Conservation (phyloP, 2,329 filamentous ascomycete genomes). For the Nigrograna mackinnonii region DNA sequence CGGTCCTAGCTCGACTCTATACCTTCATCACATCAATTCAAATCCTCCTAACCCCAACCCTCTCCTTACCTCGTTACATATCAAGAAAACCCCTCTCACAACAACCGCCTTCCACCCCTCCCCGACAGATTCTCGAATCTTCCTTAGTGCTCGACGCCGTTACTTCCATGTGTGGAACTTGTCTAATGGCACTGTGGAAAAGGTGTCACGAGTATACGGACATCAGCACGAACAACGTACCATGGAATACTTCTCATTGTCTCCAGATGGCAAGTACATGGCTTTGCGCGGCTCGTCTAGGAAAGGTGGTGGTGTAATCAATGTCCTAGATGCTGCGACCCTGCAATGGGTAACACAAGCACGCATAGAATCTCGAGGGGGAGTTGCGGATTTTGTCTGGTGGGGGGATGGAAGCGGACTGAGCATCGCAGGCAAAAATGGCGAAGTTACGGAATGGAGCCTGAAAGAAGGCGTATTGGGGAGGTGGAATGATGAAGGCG, state of each 20-base stretch:
- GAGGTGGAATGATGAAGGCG: constrained; percentile 89
- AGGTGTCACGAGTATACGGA: constrained; percentile 75
- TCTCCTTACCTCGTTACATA: constrained; percentile 84
- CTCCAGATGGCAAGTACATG: constrained; percentile 84
- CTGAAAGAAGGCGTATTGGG: constrained; percentile 72
- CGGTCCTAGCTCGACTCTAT: constrained; percentile 81
- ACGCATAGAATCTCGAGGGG: constrained; percentile 78
- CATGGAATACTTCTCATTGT: constrained; percentile 90
- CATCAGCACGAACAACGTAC: constrained; percentile 80
- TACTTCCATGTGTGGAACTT: constrained; percentile 98
- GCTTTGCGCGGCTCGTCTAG: constrained; percentile 77
- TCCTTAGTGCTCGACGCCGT: constrained; percentile 83
- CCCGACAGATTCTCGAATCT: constrained; percentile 74
- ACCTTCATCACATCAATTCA: constrained; percentile 85
- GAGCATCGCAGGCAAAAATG: constrained; percentile 80
- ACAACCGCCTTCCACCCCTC: constrained; percentile 77
- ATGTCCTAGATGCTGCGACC: constrained; percentile 77
- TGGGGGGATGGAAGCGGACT: constrained; percentile 84
- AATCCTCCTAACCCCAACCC: constrained; percentile 80
- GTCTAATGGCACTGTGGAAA: constrained; percentile 77
- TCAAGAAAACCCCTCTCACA: constrained; percentile 80
- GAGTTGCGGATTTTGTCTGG: constrained; percentile 91
- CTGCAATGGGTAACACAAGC: constrained; percentile 88
- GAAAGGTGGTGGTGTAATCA: constrained; percentile 87
- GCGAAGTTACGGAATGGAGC: constrained; percentile 89